phyloP scores from a whole-genome alignment of 257 asterid genomes.

The Solanum lycopersicoides region DNA sequence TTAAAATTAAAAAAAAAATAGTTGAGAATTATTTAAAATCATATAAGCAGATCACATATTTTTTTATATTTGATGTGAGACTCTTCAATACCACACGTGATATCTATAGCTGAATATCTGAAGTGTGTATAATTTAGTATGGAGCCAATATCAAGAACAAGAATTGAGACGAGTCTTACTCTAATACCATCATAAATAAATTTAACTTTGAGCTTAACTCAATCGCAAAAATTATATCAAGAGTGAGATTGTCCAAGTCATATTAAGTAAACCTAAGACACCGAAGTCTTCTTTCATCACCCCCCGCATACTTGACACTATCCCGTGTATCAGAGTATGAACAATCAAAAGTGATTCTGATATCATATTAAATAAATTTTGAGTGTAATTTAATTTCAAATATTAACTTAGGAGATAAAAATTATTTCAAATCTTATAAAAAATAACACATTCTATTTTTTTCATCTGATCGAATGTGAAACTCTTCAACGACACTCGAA shows the following conservation, averaged over 20 bases:
- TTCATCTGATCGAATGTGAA: not conserved
- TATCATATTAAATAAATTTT: not conserved
- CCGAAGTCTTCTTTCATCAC: not conserved
- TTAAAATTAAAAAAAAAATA: no score
- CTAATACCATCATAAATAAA: not conserved
- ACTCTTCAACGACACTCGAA: not conserved
- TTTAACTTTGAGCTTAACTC: not conserved
- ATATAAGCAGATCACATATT: not conserved
- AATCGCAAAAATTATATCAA: not conserved
- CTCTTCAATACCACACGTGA: not conserved
- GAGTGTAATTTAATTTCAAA: not conserved
- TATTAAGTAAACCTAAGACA: not conserved
- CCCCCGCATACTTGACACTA: not conserved
- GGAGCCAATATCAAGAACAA: not conserved
- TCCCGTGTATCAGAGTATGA: rapidly evolving
- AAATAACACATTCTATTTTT: not conserved
- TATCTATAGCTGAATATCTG: not conserved
- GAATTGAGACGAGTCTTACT: not conserved
- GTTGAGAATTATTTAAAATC: not conserved
- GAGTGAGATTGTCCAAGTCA: not conserved
- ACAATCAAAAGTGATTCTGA: not conserved
- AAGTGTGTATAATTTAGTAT: not conserved
- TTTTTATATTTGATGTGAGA: not conserved
- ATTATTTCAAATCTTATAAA: not conserved
- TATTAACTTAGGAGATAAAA: not conserved